Conservation (phyloP, 1,284 basidiomycete genomes). For the Veloporphyrellus conicus region DNA sequence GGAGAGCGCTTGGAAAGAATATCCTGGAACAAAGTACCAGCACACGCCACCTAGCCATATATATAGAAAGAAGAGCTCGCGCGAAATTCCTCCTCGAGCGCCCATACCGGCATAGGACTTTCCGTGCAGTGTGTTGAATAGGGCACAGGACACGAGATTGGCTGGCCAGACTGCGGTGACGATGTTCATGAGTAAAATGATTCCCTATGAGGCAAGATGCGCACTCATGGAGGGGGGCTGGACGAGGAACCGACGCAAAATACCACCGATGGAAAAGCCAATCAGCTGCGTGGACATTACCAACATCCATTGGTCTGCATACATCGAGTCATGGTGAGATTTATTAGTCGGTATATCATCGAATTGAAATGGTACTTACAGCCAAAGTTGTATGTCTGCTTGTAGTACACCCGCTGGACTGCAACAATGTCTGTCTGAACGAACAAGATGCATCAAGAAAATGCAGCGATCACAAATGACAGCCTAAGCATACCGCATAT, state of each 20-base stretch:
- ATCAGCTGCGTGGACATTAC: conserved; percentile 84
- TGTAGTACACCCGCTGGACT: conserved; percentile 69
- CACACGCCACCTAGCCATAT: conserved; percentile 49
- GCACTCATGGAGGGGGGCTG: conserved; percentile 84
- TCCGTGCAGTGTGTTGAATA: conserved; percentile 74
- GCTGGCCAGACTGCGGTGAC: conserved; percentile 69
- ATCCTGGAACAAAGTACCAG: conserved; percentile 75
- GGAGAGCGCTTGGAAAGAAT: conserved; percentile 62
- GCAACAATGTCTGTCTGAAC: conserved; percentile 68
- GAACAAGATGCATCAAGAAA: background rate
- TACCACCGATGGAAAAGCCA: conserved; percentile 83
- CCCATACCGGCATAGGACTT: conserved; percentile 60
- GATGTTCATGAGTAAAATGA: background rate
- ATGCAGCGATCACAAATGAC: background rate
- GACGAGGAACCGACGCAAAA: conserved; percentile 72
- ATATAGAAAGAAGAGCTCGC: conserved; percentile 75
- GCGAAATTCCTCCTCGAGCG: conserved; percentile 59
- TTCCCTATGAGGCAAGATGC: conserved; percentile 11
- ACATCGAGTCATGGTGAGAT: conserved; percentile 29
- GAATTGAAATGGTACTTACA: conserved; percentile 39
- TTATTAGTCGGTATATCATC: background rate
- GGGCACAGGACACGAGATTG: conserved; percentile 76
- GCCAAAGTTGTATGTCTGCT: conserved; percentile 59
- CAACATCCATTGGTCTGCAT: conserved; percentile 67
- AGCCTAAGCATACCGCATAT: conserved; percentile 23